A percentile compares a stretch with the other conserved stretches of the same genome.
phyloP scores from a whole-genome alignment of 108 stramenopile genomes.

The Fragilariopsis cylindrus region DNA sequence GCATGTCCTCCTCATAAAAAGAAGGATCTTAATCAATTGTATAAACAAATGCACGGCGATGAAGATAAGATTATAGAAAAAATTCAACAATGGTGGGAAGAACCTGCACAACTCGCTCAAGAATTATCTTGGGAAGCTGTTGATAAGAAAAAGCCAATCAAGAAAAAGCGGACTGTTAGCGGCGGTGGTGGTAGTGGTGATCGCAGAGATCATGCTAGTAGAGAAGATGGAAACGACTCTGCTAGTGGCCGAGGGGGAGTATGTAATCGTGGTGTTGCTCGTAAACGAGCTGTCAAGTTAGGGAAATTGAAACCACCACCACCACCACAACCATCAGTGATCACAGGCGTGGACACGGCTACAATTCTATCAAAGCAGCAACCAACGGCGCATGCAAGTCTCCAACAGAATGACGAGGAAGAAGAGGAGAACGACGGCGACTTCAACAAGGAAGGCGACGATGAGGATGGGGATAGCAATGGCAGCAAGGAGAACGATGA shows the following conservation, averaged over 20 bases:
- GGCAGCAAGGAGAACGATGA: too few relatives aligned
- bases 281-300: too few relatives aligned
- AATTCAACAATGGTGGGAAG: constrained; percentile 84
- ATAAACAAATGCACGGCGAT: constrained; percentile 79
- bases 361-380: too few relatives aligned
- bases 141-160: constrained; percentile 57
- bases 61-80: constrained; percentile 69
- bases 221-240: constrained; percentile 35
- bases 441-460: too few relatives aligned
- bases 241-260: constrained; percentile 22
- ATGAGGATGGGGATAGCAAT: too few relatives aligned
- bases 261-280: too few relatives aligned
- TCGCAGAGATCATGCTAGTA: constrained; percentile 18
- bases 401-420: too few relatives aligned
- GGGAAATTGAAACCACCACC: too few relatives aligned
- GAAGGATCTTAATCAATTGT: constrained; percentile 77
- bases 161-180: constrained; percentile 36
- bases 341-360: too few relatives aligned
- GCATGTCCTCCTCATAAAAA: constrained; percentile 78
- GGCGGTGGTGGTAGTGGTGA: constrained; percentile 40
- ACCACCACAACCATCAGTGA: too few relatives aligned
- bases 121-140: constrained; percentile 79
- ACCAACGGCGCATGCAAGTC: too few relatives aligned
- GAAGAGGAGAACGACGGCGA: too few relatives aligned
- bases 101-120: constrained; percentile 52